Evolutionary conservation across 2,329 filamentous ascomycete species (phyloP).

Genomic region (Monilinia laxa): DNA sequence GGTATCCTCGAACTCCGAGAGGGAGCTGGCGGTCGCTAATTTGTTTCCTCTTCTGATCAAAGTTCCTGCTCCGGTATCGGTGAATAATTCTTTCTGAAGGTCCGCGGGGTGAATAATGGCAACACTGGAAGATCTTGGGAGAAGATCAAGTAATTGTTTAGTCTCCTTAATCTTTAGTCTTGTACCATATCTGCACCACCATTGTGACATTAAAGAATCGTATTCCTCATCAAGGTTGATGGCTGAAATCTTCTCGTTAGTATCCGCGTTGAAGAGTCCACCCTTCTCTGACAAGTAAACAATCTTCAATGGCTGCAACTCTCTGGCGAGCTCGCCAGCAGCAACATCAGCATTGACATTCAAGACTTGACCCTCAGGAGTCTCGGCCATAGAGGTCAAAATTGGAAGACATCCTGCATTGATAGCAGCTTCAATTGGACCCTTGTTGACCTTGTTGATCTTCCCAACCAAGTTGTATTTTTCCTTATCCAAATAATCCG

Average conservation of each 20-base stretch:
- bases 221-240: conserved; percentile 98
- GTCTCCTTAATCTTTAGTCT: conserved; percentile 97
- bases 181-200: conserved; percentile 94
- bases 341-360: conserved; percentile 99
- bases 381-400: conserved; percentile 94
- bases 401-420: conserved; percentile 89
- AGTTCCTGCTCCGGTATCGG: conserved; percentile 90
- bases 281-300: conserved; percentile 99
- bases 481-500: conserved; percentile 93
- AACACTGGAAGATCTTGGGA: conserved; percentile 89
- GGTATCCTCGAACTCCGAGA: conserved; percentile 74
- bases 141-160: conserved; percentile 84
- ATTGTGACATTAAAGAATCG: conserved; percentile 85
- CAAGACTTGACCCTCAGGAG: conserved; percentile 82
- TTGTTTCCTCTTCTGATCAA: conserved; percentile 91
- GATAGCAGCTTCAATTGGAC: conserved; percentile 87
- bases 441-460: conserved; percentile 88
- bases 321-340: conserved; percentile 85
- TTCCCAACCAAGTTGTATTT: conserved; percentile 96
- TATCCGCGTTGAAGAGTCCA: conserved; percentile 88
- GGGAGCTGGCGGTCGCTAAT: conserved; percentile 68
- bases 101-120: conserved; percentile 97
- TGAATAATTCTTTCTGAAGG: conserved; percentile 95
- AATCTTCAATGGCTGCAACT: conserved; percentile 91
- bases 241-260: conserved; percentile 91